Evolutionary conservation across 2,329 filamentous ascomycete genomes (phyloP).

Genomic region (Cadophora malorum): DNA sequence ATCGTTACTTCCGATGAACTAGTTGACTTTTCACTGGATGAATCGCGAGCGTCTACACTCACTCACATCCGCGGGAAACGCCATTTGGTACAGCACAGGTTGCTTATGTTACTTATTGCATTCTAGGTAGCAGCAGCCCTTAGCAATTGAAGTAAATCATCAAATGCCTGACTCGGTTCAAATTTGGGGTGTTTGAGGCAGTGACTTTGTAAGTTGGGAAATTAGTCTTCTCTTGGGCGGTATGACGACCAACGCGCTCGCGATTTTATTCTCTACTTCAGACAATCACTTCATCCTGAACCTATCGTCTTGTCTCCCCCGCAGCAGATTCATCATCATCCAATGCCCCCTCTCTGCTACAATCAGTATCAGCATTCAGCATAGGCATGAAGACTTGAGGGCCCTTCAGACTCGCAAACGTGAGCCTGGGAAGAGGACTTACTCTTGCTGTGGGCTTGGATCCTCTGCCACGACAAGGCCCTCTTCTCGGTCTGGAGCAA

Average conservation of each 20-base stretch:
- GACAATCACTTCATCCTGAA: too few species aligned
- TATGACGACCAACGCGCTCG: too few species aligned
- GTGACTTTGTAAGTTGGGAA: neutral
- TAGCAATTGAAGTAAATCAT: neutral
- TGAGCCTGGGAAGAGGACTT: neutral
- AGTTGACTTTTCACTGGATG: constrained; percentile 6
- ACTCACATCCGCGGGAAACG: constrained; percentile 8
- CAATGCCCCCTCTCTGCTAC: neutral
- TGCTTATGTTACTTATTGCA: constrained; percentile 3
- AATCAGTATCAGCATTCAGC: neutral
- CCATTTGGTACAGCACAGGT: constrained; percentile 10
- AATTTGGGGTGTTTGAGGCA: neutral
- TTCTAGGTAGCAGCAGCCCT: constrained; percentile 6
- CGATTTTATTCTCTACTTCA: neutral
- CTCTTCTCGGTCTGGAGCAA: neutral
- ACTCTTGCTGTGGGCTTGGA: neutral
- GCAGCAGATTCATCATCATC: neutral
- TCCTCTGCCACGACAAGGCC: neutral
- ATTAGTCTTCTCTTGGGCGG: neutral
- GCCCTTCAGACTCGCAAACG: neutral
- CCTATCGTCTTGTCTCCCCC: neutral
- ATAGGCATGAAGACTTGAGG: neutral
- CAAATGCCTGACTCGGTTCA: neutral
- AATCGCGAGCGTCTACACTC: constrained; percentile 13
- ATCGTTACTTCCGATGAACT: neutral